Base-by-base conservation (phyloP, 176 grass and related monocot species). In the Phoenix dactylifera region DNA sequence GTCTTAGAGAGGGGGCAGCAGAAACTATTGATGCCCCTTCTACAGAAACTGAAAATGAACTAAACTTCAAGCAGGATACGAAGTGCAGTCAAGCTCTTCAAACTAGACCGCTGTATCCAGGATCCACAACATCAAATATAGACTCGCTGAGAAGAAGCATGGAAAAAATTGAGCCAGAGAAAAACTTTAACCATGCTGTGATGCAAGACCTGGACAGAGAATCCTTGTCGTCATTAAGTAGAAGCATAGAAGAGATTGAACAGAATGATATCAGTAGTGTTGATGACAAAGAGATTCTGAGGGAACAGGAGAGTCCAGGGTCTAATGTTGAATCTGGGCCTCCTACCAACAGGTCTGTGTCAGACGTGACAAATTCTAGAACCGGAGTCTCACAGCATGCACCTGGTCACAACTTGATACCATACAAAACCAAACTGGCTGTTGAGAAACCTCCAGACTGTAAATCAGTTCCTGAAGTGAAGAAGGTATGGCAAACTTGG, bases 1-100 rank as follows among this genome's bases (percentile, higher is more conserved):
- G 68, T 29, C 56, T 76, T 51, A 79, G 73, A 49, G 81, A 70
- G 63, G 73, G 68, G 49, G 70, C 60, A 78, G 62, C 59, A 17
- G 24, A 54, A 55, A 60, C 61, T 65, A 64, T 68, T 71, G 73
- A 72, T 66, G 72, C 68, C 70, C 29, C 59, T 14, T 19, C 28
- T 44, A 71, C 77, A 60, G 68, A 80, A 69, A 16, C 51, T 49
- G 65, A 51, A 67, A 57, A 54, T 17, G 72, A 60, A 77, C 72
- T 48, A 1, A 55, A 10, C 1, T 70, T 65, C 7, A 80, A 96
- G 49, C 82, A 80, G 15, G 68, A 72, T 59, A 63, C 60, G 12
- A 65, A 57, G 50, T 75, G n/a, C 51, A 78, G 55, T 39, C 59
- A 59, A 65, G 18, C 67, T 64, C 68, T 54, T 66, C 57, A 70